phyloP scores from a whole-genome alignment of 176 grass and related monocot species.

The Hyparrhenia diplandra region DNA sequence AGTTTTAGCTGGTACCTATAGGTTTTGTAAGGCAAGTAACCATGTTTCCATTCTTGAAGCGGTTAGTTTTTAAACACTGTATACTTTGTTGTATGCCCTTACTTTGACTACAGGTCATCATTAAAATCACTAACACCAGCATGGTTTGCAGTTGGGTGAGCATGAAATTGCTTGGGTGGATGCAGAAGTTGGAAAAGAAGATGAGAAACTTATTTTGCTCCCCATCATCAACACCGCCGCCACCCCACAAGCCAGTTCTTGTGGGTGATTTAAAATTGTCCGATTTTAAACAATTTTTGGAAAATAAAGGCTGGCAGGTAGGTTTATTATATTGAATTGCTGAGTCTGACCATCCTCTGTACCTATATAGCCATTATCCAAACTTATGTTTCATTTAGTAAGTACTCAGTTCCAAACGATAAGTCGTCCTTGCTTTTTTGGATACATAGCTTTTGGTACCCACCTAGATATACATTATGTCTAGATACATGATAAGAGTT shows the following conservation, averaged over 20 bases:
- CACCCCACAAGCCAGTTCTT: conserved; percentile 79
- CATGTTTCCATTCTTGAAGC: no score
- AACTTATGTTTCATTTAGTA: background rate
- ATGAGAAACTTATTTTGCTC: conserved; percentile 69
- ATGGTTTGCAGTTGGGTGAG: conserved; percentile 59
- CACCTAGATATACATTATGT: no score
- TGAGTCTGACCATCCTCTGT: background rate
- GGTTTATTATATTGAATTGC: background rate
- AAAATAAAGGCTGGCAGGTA: conserved; percentile 81
- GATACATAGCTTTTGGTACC: no score
- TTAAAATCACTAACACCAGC: conserved; percentile 16
- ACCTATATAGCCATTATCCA: background rate
- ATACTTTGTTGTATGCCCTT: no score
- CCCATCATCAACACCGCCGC: conserved; percentile 39
- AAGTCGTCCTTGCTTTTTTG: no score
- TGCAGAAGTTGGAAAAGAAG: conserved; percentile 59
- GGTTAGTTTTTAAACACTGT: no score
- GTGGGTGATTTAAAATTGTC: conserved; percentile 80
- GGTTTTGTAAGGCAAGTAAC: no score
- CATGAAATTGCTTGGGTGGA: conserved; percentile 87
- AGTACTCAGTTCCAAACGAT: no score
- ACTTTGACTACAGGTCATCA: background rate
- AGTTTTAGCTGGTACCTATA: no score
- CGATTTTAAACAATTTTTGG: conserved; percentile 96
- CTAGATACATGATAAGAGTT: no score